Percentiles rank a stretch among this genome's conserved stretches.
Conservation (phyloP, 2,329 filamentous ascomycete genomes). For the Fusarium paranaense region DNA sequence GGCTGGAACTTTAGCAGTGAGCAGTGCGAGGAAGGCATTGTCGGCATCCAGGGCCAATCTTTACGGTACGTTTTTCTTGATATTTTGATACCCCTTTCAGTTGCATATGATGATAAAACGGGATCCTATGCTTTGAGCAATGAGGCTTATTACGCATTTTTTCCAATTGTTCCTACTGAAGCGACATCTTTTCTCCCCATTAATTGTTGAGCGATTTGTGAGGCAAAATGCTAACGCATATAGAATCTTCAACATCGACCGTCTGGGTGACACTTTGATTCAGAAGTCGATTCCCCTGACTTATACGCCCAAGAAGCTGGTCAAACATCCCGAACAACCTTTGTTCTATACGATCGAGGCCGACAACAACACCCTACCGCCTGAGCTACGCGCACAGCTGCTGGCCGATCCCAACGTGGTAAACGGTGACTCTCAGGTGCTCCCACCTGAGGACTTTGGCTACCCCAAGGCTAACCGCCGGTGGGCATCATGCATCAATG, state of each 20-base stretch:
- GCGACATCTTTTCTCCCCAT: slow-evolving; percentile 40
- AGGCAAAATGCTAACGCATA: slow-evolving; percentile 48
- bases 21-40: slow-evolving; percentile 92
- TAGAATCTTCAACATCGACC: slow-evolving; percentile 92
- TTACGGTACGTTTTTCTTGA: slow-evolving; percentile 72
- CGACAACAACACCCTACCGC: slow-evolving; percentile 90
- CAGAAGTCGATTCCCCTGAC: slow-evolving; percentile 87
- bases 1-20: slow-evolving; percentile 98
- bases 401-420: slow-evolving; percentile 77
- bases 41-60: slow-evolving; percentile 91
- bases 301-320: slow-evolving; percentile 90
- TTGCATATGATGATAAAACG: slow-evolving; percentile 72
- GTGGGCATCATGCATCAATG: slow-evolving; percentile 96
- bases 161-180: slow-evolving; percentile 99
- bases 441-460: slow-evolving; percentile 87
- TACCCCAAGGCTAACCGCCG: slow-evolving; percentile 85
- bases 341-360: slow-evolving; percentile 95
- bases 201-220: neutral
- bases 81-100: slow-evolving; percentile 48
- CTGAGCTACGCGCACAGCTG: slow-evolving; percentile 79
- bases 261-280: slow-evolving; percentile 84
- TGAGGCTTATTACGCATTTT: slow-evolving; percentile 68
- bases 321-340: slow-evolving; percentile 87
- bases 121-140: slow-evolving; percentile 67
- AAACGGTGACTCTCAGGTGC: slow-evolving; percentile 77